Evolutionary conservation across 163 green algal species (phyloP), one percentile per base, ranked within the genome.

Genomic region (Scenedesmus sp.): DNA sequence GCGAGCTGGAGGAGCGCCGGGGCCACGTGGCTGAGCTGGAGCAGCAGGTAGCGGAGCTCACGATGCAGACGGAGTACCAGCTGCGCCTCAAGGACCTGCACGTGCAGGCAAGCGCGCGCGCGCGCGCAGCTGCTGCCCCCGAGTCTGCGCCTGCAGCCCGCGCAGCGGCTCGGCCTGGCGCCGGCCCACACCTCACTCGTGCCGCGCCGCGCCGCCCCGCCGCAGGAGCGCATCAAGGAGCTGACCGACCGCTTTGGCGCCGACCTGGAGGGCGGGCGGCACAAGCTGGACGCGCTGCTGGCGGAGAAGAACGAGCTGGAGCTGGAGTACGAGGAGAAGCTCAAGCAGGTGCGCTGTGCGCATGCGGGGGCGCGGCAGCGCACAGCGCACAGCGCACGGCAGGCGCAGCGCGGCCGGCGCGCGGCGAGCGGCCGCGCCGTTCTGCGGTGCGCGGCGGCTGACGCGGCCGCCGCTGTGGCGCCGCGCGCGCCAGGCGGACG

Each of bases 11-110:
- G 65, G 94, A 98, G 84, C 91, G 90, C 76, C 83, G 85, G 24
- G 75, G 83, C 53, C 89, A 89, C 54, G 95, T 95, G 80, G 33
- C 64, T 10, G 94, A 98, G 84, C 85, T 98, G 63, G 92, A 97
- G 80, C 86, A 89, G 78, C 81, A 90, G 77, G 94, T 97, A 36
- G 92, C 92, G 17, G 92, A 97, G 88, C 84, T 97, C 54, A 93
- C 88, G 0, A 94, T 96, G 86, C 91, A 97, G 80, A 95, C 92
- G 62, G 93, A 98, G 88, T 98, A 98, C 85, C 90, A 97, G 87
- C 87, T 97, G 69, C 87, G 93, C 29, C 87, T 98, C 31, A 96
- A 96, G 77, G 93, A 97, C 70, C 85, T 95, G 54, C 88, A 92
- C 47, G 71, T 95, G 48, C 91, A 95, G 58, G 86, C 87, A 67